Evolutionary conservation across 352 stramenopile genomes (phyloP).

Genomic region (Pythium volutum): DNA sequence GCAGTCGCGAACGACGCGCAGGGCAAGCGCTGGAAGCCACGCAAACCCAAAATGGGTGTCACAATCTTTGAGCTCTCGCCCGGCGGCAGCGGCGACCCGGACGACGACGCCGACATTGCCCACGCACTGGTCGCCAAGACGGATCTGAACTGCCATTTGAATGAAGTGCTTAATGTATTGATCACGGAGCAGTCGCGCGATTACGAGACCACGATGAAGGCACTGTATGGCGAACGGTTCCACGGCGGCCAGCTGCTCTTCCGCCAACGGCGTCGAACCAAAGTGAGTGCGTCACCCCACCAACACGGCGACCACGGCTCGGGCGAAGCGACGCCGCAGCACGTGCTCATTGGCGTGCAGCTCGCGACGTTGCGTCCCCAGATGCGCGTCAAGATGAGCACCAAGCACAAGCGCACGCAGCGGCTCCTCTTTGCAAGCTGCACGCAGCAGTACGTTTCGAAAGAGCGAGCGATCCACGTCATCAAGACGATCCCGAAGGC

Average conservation of each 20-base stretch:
- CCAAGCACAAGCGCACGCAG: constrained; percentile 39
- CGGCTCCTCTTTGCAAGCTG: constrained; percentile 50
- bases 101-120: constrained; percentile 46
- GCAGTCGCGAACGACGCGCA: constrained; percentile 32
- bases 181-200: constrained; percentile 37
- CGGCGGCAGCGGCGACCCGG: constrained; percentile 7
- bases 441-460: constrained; percentile 38
- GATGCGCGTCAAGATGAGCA: constrained; percentile 16
- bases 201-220: constrained; percentile 48
- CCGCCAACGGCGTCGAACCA: constrained; percentile 10
- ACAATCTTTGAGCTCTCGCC: constrained; percentile 45
- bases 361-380: constrained; percentile 20
- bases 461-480: constrained; percentile 51
- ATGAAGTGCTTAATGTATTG: constrained; percentile 61
- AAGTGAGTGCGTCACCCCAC: no score
- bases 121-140: constrained; percentile 49
- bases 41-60: constrained; percentile 32
- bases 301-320: constrained; percentile 16
- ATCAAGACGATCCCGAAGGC: constrained; percentile 62
- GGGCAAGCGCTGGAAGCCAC: constrained; percentile 36
- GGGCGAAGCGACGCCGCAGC: no score
- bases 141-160: constrained; percentile 53
- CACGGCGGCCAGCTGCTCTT: constrained; percentile 46
- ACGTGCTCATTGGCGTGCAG: constrained; percentile 19
- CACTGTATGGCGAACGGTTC: constrained; percentile 48